Base-by-base conservation (phyloP, 106 monocot species). In the Hemerocallis citrina region DNA sequence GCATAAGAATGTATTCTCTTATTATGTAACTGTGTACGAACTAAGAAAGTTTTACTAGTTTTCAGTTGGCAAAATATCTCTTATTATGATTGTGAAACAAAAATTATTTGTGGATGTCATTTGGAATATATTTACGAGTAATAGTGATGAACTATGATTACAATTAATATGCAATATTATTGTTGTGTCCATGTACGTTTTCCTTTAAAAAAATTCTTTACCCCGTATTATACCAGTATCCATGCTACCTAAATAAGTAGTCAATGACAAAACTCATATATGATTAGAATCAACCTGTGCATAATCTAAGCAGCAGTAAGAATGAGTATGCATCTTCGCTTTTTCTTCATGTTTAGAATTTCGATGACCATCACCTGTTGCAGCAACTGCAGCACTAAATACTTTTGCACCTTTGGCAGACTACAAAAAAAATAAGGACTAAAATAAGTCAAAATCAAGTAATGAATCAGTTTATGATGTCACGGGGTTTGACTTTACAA, bases 271-370 rank as follows among this genome's bases (percentile, higher is more conserved):
- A 58, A n/a, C n/a, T n/a, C n/a, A n/a, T 13, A 39, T 23, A 9
- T n/a, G 14, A 12, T n/a, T n/a, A n/a, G n/a, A 66, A 19, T 30
- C 3, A 59, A 92, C 96, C 91, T 92, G 96, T 51, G 98, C 87
- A 98, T 98, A 98, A 75, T 98, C 98, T 41, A 98, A 82, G 68
- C 92, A 98, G 54, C 98, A 98, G 58, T 98, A 98, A 23, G 98
- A 98, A 73, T 98, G 98, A 11, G 87, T 98, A 62, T 98, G 98
- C 74, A 98, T 22, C 77, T 98, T 98, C 48, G 72, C 46, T 79
- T 92, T 98, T 62, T 91, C 92, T 67, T 98, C 98, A 61, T 92
- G 92, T 74, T 82, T 92, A 46, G 25, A 41, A 16, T 21, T 3
- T 37, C 54, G 49, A 31, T 75, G 69, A 34, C 80, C 75, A 64